Evolutionary conservation across 305 asterid genomes (phyloP).

Genomic region (Rubia peregrina): DNA sequence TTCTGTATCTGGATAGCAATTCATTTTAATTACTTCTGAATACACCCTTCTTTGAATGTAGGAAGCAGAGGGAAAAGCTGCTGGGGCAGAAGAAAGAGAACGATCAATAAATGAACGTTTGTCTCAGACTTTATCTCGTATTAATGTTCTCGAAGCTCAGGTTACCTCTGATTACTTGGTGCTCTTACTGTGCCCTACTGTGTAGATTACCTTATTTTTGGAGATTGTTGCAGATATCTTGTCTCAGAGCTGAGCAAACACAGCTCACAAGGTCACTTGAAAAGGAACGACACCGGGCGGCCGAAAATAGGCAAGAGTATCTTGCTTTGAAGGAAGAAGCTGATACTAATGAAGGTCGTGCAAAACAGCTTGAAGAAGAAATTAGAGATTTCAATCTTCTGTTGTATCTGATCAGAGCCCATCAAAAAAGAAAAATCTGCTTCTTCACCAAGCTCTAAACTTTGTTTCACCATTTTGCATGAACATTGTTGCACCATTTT

Average conservation of each 20-base stretch:
- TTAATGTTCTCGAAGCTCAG: constrained; percentile 95
- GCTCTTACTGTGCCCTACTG: constrained; percentile 6
- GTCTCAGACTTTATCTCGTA: constrained; percentile 66
- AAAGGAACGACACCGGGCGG: constrained; percentile 84
- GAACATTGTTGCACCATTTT: no score
- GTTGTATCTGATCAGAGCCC: constrained; percentile 50
- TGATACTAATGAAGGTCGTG: constrained; percentile 80
- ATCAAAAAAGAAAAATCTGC: constrained; percentile 47
- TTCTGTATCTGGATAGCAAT: constrained; percentile 12
- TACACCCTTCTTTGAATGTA: constrained; percentile 22
- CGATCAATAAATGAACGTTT: constrained; percentile 68
- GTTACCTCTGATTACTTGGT: constrained; percentile 25
- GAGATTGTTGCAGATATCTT: constrained; percentile 58
- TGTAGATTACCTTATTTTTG: constrained; percentile 28
- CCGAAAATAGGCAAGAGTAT: constrained; percentile 84
- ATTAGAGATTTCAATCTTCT: constrained; percentile 50
- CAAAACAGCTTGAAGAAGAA: constrained; percentile 68
- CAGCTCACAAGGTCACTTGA: constrained; percentile 80
- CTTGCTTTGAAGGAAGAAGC: constrained; percentile 94
- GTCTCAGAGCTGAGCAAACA: constrained; percentile 94
- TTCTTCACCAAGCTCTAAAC: no score
- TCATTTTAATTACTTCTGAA: not conserved
- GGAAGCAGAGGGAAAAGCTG: constrained; percentile 93
- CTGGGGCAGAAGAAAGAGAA: constrained; percentile 81
- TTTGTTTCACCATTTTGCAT: no score